These are phyloP conservation scores for Puccinia horiana DNA, from an alignment of 1,284 basidiomycete species.

Conservation along the genomic window DNA sequence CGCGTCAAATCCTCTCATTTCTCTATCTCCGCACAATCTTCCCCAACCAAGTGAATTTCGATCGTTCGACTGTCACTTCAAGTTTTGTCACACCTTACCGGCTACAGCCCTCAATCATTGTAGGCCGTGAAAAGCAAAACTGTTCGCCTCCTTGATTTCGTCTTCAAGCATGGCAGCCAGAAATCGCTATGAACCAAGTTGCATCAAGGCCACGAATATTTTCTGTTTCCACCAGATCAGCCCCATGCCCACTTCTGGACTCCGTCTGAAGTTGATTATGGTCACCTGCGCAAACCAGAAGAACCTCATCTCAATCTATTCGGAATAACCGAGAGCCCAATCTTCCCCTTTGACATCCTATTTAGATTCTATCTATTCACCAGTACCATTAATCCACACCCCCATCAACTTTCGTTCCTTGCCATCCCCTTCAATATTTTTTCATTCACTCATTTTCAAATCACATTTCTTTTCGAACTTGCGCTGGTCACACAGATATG, in stretches of 20 bases:
- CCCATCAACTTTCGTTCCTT: neutral
- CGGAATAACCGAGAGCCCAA: too few relatives aligned
- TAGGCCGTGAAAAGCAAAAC: too few relatives aligned
- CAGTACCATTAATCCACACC: neutral
- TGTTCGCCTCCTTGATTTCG: neutral
- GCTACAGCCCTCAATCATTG: neutral
- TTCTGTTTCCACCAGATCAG: too few relatives aligned
- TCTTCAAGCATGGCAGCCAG: too few relatives aligned
- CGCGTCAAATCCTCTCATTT: neutral
- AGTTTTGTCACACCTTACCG: neutral
- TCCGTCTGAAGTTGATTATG: too few relatives aligned
- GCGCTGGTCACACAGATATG: conserved; percentile 74
- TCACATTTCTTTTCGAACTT: conserved; percentile 1
- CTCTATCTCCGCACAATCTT: neutral
- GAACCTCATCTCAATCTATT: too few relatives aligned
- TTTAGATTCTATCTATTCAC: neutral
- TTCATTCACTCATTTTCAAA: neutral
- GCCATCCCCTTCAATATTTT: neutral
- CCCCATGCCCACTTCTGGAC: too few relatives aligned
- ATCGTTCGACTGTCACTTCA: conserved; percentile 16
- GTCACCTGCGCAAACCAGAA: too few relatives aligned
- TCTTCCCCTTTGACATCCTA: neutral
- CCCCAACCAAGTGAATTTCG: neutral
- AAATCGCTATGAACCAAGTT: neutral
- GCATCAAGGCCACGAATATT: neutral